A percentile compares a stretch with the other conserved stretches of the same genome.
phyloP scores from a whole-genome alignment of 2,329 filamentous ascomycete genomes.

The Sordariomycetes sp. region DNA sequence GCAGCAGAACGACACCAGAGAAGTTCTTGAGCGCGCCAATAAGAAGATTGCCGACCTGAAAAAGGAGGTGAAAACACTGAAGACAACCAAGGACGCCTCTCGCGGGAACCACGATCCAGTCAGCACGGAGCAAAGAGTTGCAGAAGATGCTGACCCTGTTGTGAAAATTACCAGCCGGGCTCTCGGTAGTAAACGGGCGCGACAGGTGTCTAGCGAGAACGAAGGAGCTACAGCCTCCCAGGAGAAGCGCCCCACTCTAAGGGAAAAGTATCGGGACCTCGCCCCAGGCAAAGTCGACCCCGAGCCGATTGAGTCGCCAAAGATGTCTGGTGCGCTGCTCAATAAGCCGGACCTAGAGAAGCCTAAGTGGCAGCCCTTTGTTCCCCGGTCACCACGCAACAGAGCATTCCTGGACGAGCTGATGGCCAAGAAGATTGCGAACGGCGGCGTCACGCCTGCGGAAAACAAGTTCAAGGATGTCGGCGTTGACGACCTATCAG shows the following conservation, averaged over 20 bases:
- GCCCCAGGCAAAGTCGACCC: too few species aligned
- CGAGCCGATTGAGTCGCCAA: slow-evolving; percentile 6
- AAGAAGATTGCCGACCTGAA: slow-evolving; percentile 47
- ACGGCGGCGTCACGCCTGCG: slow-evolving; percentile 14
- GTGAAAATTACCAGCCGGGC: neutral
- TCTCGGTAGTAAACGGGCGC: neutral
- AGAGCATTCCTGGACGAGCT: slow-evolving; percentile 25
- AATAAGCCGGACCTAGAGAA: slow-evolving; percentile 18
- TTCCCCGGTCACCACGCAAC: slow-evolving; percentile 29
- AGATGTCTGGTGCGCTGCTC: slow-evolving; percentile 8
- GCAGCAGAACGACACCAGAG: slow-evolving; percentile 44
- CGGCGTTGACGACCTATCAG: slow-evolving; percentile 16
- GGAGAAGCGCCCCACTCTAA: slow-evolving; percentile 14
- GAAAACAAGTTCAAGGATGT: slow-evolving; percentile 13
- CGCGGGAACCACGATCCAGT: neutral
- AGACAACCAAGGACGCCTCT: slow-evolving; percentile 13
- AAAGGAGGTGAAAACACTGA: slow-evolving; percentile 39
- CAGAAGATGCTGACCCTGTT: neutral
- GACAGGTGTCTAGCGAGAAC: too few species aligned
- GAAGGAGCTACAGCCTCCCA: too few species aligned
- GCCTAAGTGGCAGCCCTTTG: slow-evolving; percentile 30
- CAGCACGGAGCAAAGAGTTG: neutral
- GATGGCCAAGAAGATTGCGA: slow-evolving; percentile 17
- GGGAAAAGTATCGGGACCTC: slow-evolving; percentile 24
- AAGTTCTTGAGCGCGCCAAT: slow-evolving; percentile 46